Percentiles rank a stretch among this genome's conserved stretches.
Evolutionary conservation across 352 stramenopile genomes (phyloP).

Genomic region (Globisporangium cylindrosporum): DNA sequence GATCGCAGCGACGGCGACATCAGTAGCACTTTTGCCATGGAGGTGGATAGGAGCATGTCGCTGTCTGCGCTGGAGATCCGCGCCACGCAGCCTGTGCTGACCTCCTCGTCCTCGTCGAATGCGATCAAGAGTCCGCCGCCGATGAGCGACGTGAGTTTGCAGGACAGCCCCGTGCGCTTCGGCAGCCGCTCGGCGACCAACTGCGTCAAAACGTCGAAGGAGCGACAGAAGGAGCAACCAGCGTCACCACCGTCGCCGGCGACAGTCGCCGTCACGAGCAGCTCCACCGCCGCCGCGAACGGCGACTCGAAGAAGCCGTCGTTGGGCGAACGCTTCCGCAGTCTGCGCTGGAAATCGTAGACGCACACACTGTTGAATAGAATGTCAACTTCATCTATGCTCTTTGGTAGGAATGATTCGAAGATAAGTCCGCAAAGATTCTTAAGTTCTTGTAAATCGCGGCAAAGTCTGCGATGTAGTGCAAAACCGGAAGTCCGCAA

Average conservation of each 20-base stretch:
- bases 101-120: not conserved
- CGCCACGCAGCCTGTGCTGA: slow-evolving; percentile 5
- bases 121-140: not conserved
- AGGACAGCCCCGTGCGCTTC: slow-evolving; percentile 17
- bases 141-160: slow-evolving; percentile 21
- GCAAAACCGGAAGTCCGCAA: no score
- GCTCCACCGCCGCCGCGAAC: not conserved
- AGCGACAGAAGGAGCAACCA: slow-evolving; percentile 7
- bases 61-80: slow-evolving; percentile 19
- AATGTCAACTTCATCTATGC: not conserved
- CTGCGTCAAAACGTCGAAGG: slow-evolving; percentile 3
- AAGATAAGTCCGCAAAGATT: no score
- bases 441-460: no score
- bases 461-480: no score
- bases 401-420: not conserved
- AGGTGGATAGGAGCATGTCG: slow-evolving; percentile 15
- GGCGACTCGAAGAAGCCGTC: slow-evolving; percentile 23
- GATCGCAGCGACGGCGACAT: not conserved
- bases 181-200: slow-evolving; percentile 17
- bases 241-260: not conserved
- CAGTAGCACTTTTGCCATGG: not conserved
- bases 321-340: slow-evolving; percentile 31
- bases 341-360: slow-evolving; percentile 27
- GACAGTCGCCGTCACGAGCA: not conserved
- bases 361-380: not conserved